phyloP scores from a whole-genome alignment of 441 rosid genomes.

The Iberis amara region DNA sequence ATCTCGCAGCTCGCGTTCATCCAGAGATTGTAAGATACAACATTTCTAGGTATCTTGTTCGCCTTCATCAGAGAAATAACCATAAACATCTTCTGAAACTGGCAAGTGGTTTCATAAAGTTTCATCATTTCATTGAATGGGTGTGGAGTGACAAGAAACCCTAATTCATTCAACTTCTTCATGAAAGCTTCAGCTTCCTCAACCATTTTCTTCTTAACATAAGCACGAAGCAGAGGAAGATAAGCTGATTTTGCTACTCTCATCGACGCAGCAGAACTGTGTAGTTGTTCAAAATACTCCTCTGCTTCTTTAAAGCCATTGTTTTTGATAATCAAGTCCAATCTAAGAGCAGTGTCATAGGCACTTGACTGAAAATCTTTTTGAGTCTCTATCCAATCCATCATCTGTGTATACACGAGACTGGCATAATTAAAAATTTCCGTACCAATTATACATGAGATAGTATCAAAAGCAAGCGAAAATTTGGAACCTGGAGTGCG shows the following conservation, averaged over 20 bases:
- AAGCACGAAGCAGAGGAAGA: constrained; percentile 46
- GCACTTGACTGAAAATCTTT: constrained; percentile 30
- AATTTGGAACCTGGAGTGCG: constrained; percentile 46
- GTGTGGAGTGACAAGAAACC: constrained; percentile 46
- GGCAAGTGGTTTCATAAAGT: constrained; percentile 40
- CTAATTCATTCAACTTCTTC: constrained; percentile 39
- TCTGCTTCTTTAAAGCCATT: constrained; percentile 41
- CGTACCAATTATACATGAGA: neutral
- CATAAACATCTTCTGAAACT: constrained; percentile 39
- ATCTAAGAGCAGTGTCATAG: constrained; percentile 34
- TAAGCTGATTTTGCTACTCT: constrained; percentile 38
- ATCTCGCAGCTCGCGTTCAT: constrained; percentile 41
- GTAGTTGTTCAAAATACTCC: constrained; percentile 37
- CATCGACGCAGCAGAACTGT: constrained; percentile 22
- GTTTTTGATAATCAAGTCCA: constrained; percentile 42
- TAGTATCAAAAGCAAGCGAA: neutral
- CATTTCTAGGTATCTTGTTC: constrained; percentile 46
- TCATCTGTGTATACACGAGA: constrained; percentile 31
- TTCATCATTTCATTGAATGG: constrained; percentile 67
- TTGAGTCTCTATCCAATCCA: constrained; percentile 48
- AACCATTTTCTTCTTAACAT: constrained; percentile 39
- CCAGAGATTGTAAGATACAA: constrained; percentile 65
- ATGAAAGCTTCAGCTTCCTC: constrained; percentile 48
- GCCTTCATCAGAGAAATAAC: constrained; percentile 47
- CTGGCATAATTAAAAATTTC: neutral